Evolutionary conservation across 495 filamentous ascomycete genomes (phyloP).

Genomic region (Penicillium herquei): DNA sequence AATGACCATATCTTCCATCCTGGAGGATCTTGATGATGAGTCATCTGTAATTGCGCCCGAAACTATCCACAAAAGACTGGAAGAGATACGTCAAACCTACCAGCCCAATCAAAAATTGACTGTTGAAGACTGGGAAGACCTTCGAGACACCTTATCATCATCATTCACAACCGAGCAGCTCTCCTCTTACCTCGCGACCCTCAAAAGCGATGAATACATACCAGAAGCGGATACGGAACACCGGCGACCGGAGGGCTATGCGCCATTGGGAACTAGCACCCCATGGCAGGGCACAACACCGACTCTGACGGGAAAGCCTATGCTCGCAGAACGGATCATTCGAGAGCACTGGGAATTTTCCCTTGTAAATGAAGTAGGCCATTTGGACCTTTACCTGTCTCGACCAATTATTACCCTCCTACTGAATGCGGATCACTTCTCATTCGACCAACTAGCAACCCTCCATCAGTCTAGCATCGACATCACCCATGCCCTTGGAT

Average conservation of each 20-base stretch:
- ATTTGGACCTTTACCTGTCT: slow-evolving; percentile 39
- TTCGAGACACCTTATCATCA: slow-evolving; percentile 23
- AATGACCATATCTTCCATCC: slow-evolving; percentile 22
- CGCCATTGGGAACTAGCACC: slow-evolving; percentile 14
- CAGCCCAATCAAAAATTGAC: slow-evolving; percentile 23
- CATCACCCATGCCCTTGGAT: slow-evolving; percentile 28
- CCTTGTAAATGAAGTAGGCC: slow-evolving; percentile 36
- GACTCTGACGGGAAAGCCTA: slow-evolving; percentile 29
- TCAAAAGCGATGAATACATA: background rate
- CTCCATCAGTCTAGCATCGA: slow-evolving; percentile 44
- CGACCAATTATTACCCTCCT: slow-evolving; percentile 26
- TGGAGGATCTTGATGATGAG: slow-evolving; percentile 31
- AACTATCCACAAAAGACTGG: slow-evolving; percentile 21
- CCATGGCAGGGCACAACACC: slow-evolving; percentile 14
- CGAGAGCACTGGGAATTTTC: slow-evolving; percentile 45
- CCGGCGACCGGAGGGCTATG: slow-evolving; percentile 36
- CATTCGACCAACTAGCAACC: slow-evolving; percentile 43
- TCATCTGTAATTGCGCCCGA: slow-evolving; percentile 2
- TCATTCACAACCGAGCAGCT: slow-evolving; percentile 40
- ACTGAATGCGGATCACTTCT: slow-evolving; percentile 32
- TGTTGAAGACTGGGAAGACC: slow-evolving; percentile 25
- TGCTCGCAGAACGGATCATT: slow-evolving; percentile 39
- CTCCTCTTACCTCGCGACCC: slow-evolving; percentile 24
- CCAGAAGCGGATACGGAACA: background rate
- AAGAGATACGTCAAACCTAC: slow-evolving; percentile 20